phyloP scores from a whole-genome alignment of 495 filamentous ascomycete species.

The Aspergillus coremiiformis region DNA sequence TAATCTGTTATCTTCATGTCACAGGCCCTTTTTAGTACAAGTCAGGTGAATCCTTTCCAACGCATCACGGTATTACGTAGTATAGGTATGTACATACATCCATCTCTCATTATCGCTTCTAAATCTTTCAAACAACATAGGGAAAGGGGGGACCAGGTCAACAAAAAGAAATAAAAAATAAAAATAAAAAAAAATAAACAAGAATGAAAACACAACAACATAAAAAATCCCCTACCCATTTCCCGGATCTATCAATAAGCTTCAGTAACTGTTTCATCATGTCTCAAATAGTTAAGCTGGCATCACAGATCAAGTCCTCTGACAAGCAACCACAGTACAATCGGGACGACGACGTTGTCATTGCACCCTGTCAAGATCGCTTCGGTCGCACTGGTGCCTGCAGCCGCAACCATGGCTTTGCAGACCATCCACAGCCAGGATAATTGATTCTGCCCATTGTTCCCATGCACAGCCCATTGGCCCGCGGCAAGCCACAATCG shows the following conservation, averaged over 20 bases:
- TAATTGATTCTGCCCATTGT: conserved; percentile 18
- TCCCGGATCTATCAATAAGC: background rate
- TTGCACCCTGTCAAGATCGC: conserved; percentile 95
- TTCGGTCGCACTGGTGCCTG: conserved; percentile 83
- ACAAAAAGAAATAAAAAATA: background rate
- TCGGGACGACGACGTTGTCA: conserved; percentile 97
- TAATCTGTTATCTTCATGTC: background rate
- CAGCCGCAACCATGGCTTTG: conserved; percentile 63
- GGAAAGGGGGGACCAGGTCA: background rate
- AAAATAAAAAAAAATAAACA: background rate
- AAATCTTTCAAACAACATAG: too few species aligned
- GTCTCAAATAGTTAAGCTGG: conserved; percentile 1
- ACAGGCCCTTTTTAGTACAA: too few species aligned
- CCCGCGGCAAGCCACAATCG: conserved; percentile 69
- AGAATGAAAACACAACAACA: background rate
- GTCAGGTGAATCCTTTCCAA: background rate
- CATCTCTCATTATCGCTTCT: background rate
- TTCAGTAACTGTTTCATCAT: background rate
- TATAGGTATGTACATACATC: too few species aligned
- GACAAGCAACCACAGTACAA: conserved; percentile 86
- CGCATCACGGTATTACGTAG: too few species aligned
- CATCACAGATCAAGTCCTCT: conserved; percentile 56
- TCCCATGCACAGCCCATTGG: conserved; percentile 50
- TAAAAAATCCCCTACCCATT: background rate
- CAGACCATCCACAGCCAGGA: conserved; percentile 38